Evolutionary conservation across 768 basidiomycete species (phyloP).

Genomic region (Kwoniella europaea): DNA sequence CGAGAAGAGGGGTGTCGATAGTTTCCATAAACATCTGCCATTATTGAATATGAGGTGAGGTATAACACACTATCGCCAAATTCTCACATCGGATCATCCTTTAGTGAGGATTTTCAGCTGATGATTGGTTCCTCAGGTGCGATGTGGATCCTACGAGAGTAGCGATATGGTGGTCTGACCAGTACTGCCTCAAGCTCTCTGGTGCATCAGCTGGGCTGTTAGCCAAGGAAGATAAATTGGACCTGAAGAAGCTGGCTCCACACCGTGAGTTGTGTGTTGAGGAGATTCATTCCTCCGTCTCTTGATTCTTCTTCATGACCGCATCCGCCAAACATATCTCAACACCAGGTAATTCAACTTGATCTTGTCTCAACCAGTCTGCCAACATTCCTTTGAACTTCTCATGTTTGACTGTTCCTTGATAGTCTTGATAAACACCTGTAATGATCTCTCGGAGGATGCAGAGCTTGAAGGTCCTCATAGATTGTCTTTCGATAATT

Average conservation of each 20-base stretch:
- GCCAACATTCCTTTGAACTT: neutral
- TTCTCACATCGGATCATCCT: neutral
- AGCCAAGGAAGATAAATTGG: conserved; percentile 61
- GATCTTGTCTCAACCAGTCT: neutral
- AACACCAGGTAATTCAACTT: neutral
- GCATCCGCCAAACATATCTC: neutral
- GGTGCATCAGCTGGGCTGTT: conserved; percentile 65
- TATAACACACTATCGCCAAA: conserved; percentile 2
- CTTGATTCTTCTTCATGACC: neutral
- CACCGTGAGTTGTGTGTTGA: conserved; percentile 60
- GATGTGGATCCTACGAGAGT: conserved; percentile 64
- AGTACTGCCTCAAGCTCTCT: conserved; percentile 64
- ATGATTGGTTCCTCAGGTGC: conserved; percentile 57
- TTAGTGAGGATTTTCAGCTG: neutral
- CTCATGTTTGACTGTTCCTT: neutral
- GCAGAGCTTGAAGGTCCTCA: conserved; percentile 5
- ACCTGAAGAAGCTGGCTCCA: conserved; percentile 60
- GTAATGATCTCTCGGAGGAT: neutral
- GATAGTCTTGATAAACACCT: neutral
- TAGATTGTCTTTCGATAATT: conserved; percentile 1
- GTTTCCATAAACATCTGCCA: conserved; percentile 68
- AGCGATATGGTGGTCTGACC: conserved; percentile 66
- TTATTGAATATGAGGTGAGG: conserved; percentile 64
- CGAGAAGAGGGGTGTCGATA: conserved; percentile 57
- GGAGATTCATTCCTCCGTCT: neutral